A percentile compares a stretch with the other conserved stretches of the same genome.
phyloP scores from a whole-genome alignment of 352 stramenopile genomes.

The Phytophthora colocasiae region DNA sequence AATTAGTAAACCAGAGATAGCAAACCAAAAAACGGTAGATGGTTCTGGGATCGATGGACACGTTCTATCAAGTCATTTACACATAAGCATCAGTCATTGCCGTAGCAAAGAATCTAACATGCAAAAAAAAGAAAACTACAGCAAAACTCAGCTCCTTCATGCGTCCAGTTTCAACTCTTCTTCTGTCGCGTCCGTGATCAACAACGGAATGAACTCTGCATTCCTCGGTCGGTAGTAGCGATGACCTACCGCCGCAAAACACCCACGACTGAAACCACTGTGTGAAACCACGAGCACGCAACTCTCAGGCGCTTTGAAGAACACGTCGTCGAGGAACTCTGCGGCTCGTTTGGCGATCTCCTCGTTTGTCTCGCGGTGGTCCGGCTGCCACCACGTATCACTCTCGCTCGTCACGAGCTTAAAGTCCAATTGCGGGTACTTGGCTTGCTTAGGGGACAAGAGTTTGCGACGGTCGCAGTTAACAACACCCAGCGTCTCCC shows the following conservation, averaged over 20 bases:
- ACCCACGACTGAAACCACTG: constrained; percentile 71
- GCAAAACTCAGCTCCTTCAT: constrained; percentile 1
- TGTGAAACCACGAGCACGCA: constrained; percentile 68
- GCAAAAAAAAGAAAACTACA: constrained; percentile 1
- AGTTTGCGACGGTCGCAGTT: constrained; percentile 66
- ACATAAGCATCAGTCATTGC: constrained; percentile 19
- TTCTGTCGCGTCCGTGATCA: constrained; percentile 50
- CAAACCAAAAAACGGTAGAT: constrained; percentile 12
- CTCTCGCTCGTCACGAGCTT: constrained; percentile 47
- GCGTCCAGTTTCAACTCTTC: constrained; percentile 29
- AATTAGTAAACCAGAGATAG: background rate
- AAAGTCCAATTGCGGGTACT: constrained; percentile 66
- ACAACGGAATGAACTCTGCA: constrained; percentile 69
- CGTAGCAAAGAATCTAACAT: constrained; percentile 2
- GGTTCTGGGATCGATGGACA: constrained; percentile 19
- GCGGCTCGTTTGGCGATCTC: constrained; percentile 65
- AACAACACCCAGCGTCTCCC: constrained; percentile 74
- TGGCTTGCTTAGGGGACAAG: constrained; percentile 42
- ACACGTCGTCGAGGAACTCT: constrained; percentile 60
- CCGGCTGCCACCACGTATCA: constrained; percentile 60
- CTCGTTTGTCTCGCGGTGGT: constrained; percentile 65
- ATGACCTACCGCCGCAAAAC: constrained; percentile 63
- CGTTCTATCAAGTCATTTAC: constrained; percentile 35
- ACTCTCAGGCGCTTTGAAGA: constrained; percentile 41
- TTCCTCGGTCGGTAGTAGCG: constrained; percentile 74